Conservation (phyloP, 192 early-diverging fungal genomes). For the Coemansia sp. region DNA sequence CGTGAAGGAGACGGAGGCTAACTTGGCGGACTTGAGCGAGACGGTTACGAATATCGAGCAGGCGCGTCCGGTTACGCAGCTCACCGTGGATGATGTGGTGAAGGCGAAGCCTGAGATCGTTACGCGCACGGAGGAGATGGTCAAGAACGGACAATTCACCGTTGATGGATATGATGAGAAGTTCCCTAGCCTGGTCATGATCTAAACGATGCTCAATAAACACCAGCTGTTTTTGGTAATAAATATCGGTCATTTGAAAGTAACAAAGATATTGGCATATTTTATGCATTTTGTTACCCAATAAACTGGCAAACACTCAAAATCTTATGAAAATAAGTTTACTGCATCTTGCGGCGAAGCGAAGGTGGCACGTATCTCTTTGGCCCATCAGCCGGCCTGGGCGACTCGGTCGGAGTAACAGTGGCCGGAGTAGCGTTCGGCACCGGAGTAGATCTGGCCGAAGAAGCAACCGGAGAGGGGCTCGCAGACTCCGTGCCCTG, state of each 20-base stretch:
- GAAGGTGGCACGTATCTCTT: slow-evolving; percentile 8
- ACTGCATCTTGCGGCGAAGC: slow-evolving; percentile 1
- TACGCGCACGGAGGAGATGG: slow-evolving; percentile 84
- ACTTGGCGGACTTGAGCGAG: slow-evolving; percentile 82
- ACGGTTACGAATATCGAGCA: slow-evolving; percentile 92
- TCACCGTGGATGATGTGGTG: slow-evolving; percentile 92
- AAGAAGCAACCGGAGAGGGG: background rate
- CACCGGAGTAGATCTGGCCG: too few species aligned
- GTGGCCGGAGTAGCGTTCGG: too few species aligned
- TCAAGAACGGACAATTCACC: slow-evolving; percentile 87
- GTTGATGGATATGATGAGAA: slow-evolving; percentile 96
- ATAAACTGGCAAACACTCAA: too few species aligned
- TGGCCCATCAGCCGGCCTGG: background rate
- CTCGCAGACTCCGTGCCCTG: slow-evolving; percentile 8
- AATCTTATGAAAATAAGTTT: background rate
- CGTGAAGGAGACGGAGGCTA: slow-evolving; percentile 77
- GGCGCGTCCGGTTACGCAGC: slow-evolving; percentile 89
- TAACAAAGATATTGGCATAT: too few species aligned
- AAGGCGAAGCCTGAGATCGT: slow-evolving; percentile 91
- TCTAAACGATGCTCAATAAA: slow-evolving; percentile 17
- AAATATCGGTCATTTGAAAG: too few species aligned
- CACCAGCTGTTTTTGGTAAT: too few species aligned
- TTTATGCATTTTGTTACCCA: too few species aligned
- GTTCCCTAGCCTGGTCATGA: slow-evolving; percentile 74
- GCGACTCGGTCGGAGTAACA: too few species aligned